Evolutionary conservation across 2,329 filamentous ascomycete genomes (phyloP).

Genomic region (Beauveria australis): DNA sequence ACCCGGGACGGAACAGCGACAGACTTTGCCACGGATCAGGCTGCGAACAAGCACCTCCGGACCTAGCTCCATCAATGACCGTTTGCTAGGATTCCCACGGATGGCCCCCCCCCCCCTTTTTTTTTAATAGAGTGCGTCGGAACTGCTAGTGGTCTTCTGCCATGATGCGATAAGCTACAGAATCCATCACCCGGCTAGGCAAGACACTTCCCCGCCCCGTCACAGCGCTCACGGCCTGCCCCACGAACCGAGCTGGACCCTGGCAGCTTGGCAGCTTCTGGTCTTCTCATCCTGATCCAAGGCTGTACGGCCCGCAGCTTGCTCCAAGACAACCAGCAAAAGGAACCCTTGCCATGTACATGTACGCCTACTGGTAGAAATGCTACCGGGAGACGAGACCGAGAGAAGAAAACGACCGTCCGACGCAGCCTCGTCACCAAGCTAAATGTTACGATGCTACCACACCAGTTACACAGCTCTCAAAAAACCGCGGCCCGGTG

Average conservation of each 20-base stretch:
- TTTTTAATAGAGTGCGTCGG: not conserved
- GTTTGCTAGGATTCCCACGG: not conserved
- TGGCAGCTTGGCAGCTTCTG: not conserved
- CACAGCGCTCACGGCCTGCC: not conserved
- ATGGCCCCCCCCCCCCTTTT: not conserved
- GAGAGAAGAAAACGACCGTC: not conserved
- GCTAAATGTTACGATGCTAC: not conserved
- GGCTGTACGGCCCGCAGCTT: not conserved
- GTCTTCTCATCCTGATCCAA: not conserved
- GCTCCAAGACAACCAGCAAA: not conserved
- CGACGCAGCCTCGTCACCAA: not conserved
- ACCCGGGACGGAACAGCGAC: not conserved
- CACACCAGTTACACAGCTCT: not conserved
- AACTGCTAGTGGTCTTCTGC: not conserved
- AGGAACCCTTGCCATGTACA: not conserved
- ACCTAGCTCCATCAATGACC: not conserved
- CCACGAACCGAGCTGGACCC: conserved; percentile 1
- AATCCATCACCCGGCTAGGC: conserved; percentile 9
- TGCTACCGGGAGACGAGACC: not conserved
- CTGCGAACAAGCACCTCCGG: not conserved
- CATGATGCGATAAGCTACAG: conserved; percentile 8
- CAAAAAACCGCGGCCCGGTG: not conserved
- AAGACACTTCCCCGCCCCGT: conserved; percentile 9
- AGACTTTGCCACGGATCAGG: not conserved
- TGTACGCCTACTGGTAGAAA: not conserved